Evolutionary conservation across 2,329 filamentous ascomycete species (phyloP).

Genomic region (Fragosphaeria purpurea): DNA sequence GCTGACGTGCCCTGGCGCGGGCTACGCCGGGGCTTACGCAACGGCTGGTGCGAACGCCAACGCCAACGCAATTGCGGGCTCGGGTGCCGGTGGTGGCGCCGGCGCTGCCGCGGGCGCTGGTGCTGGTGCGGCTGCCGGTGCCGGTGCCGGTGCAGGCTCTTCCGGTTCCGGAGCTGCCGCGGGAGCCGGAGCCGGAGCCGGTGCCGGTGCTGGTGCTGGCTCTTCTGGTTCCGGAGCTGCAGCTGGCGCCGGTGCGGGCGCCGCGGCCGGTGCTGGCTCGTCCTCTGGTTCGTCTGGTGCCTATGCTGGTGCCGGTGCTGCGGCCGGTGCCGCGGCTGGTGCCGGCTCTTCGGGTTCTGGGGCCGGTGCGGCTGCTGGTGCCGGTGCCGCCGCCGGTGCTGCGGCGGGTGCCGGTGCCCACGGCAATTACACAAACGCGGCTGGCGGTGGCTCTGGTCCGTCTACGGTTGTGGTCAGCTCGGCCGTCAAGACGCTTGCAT

Average conservation of each 20-base stretch:
- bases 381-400: background rate
- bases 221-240: background rate
- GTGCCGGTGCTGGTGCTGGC: background rate
- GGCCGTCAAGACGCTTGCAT: constrained; percentile 7
- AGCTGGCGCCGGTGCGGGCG: background rate
- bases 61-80: background rate
- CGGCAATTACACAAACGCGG: too few species aligned
- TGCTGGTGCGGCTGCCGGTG: background rate
- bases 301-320: too few species aligned
- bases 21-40: background rate
- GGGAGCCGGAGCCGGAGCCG: background rate
- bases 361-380: background rate
- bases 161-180: background rate
- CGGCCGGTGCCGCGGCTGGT: background rate
- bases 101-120: background rate
- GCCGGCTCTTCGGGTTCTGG: background rate
- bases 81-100: background rate
- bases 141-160: background rate
- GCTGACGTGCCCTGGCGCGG: constrained; percentile 8
- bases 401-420: too few species aligned
- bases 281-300: background rate
- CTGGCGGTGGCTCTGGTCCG: background rate
- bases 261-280: background rate
- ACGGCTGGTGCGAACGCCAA: background rate
- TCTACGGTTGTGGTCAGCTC: constrained; percentile 5